Evolutionary conservation across 441 rosid genomes (phyloP).

Genomic region (Erodium texanum): DNA sequence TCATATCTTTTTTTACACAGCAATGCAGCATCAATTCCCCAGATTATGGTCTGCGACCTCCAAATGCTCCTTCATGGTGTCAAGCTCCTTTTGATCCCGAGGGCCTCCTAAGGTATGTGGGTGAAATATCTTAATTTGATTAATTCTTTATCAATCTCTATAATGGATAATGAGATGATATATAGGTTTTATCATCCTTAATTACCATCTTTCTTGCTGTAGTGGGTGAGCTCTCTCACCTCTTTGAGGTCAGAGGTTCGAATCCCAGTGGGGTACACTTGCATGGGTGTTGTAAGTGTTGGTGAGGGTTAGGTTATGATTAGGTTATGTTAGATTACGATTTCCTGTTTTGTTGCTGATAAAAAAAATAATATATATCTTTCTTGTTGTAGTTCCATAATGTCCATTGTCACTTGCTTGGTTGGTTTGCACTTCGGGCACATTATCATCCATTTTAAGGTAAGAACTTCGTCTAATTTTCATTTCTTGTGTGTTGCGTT

Average conservation of each 20-base stretch:
- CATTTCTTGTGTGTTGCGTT: conserved; percentile 1
- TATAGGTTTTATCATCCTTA: conserved; percentile 6
- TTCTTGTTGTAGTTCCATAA: conserved; percentile 49
- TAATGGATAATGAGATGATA: too few species aligned
- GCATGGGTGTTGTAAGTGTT: too few species aligned
- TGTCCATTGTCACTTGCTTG: conserved; percentile 68
- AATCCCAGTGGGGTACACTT: too few species aligned
- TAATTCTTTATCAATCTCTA: too few species aligned
- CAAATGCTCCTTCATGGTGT: conserved; percentile 81
- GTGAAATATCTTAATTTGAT: conserved; percentile 12
- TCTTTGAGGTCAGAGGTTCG: too few species aligned
- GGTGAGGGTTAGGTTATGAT: too few species aligned
- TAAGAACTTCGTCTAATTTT: conserved; percentile 15
- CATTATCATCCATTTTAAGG: conserved; percentile 67
- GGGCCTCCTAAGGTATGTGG: conserved; percentile 63
- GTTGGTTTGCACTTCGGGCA: conserved; percentile 77
- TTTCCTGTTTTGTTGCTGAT: too few species aligned
- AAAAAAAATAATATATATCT: too few species aligned
- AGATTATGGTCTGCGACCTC: conserved; percentile 54
- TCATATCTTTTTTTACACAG: conserved; percentile 24
- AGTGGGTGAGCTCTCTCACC: too few species aligned
- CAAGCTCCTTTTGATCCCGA: conserved; percentile 92
- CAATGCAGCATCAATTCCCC: conserved; percentile 74
- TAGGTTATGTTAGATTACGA: too few species aligned
- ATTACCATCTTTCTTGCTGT: conserved; percentile 21